Evolutionary conservation across 345 rosid genomes (phyloP), one percentile per base, ranked within the genome.

Genomic region (Brassica cretica): DNA sequence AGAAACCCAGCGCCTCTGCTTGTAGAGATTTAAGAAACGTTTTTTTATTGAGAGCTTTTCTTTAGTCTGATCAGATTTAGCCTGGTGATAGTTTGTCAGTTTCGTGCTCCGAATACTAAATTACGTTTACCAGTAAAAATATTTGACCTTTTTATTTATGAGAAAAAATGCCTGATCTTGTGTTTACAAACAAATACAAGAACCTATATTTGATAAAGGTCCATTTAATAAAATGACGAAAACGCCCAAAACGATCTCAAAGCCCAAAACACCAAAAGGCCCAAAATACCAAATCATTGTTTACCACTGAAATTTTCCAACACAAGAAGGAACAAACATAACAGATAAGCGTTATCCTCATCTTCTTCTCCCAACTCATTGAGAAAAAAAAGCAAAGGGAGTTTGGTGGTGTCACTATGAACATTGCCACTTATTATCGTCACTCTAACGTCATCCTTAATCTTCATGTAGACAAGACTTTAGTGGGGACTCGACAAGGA

Each of bases 281-380:
- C 81, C 76, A 39, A 59, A 32, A 59, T 8, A 56, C 11, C 9
- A 67, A 73, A 7, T 67, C 64, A 68, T 78, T 67, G 16, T 6
- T 73, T 24, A 78, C 82, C 78, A 78, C 82, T 33, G 49, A 78
- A 73, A 46, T 39, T 18, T 60, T 51, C 66, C 14, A 35, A 35
- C 61, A 61, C 30, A 44, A 46, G 11, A 44, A 46, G 8, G 44
- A 60, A 78, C 68, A 55, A 66, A 66, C 77, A 60, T 60, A 78
- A 67, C 69, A 64, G 82, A 78, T 78, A 78, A 78, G 82, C 67
- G 72, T 72, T 73, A 73, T 67, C 78, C 30, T 68, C 82, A 72
- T 78, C 56, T 60, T 35, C 49, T 16, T 6, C 69, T 65, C 19
- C 76, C 0, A 56, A 71, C 67, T 25, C 76, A 72, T 63, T 29